Evolutionary conservation across 164 flowering plant species (phyloP).

Genomic region (Macadamia tetraphylla): DNA sequence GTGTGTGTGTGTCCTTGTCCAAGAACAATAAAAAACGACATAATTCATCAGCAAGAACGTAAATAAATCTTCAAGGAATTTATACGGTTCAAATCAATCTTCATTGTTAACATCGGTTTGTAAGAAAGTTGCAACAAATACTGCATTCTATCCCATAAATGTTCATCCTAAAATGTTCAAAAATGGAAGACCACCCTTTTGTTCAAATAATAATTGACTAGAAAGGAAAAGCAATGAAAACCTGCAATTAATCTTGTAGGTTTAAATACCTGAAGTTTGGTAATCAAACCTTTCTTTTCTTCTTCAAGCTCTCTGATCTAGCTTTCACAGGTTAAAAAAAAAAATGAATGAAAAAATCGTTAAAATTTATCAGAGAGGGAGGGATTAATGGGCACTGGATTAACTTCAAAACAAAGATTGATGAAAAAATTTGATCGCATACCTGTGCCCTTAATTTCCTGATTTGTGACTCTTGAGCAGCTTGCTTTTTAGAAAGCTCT

Average conservation of each 20-base stretch:
- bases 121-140: background rate
- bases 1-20: too few relatives aligned
- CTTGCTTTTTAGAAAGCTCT: conserved; percentile 98
- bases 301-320: conserved; percentile 98
- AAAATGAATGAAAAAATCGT: background rate
- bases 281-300: conserved; percentile 83
- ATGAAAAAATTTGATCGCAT: conserved; percentile 6
- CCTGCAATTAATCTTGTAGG: background rate
- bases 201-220: background rate
- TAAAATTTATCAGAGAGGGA: conserved; percentile 4
- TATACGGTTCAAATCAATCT: background rate
- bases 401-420: background rate
- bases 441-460: conserved; percentile 99
- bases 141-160: background rate
- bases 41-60: background rate
- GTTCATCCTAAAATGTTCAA: background rate
- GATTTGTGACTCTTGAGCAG: conserved; percentile 88
- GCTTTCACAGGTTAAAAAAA: conserved; percentile 25
- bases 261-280: conserved; percentile 84
- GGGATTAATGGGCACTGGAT: background rate
- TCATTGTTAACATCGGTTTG: background rate
- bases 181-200: background rate
- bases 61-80: background rate
- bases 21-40: too few relatives aligned
- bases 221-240: background rate